Evolutionary conservation across 257 asterid genomes (phyloP).

Genomic region (Voacanga thouarsii): DNA sequence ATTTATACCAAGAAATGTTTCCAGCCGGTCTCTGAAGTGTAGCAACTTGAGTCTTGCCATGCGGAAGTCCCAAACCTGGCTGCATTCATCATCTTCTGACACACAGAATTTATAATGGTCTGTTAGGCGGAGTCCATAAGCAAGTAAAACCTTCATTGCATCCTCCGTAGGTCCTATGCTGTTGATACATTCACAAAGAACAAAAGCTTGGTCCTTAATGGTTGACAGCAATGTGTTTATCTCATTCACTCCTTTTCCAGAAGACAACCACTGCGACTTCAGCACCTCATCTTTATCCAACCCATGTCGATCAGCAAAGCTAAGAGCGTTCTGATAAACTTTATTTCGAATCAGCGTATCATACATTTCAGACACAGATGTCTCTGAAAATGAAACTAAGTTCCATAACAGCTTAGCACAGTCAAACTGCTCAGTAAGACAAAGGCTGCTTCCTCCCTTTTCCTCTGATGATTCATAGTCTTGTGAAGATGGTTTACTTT

Average conservation of each 20-base stretch:
- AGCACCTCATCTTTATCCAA: constrained; percentile 85
- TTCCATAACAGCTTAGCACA: constrained; percentile 61
- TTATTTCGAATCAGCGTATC: constrained; percentile 54
- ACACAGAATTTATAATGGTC: constrained; percentile 58
- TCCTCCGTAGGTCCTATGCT: constrained; percentile 81
- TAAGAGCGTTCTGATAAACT: constrained; percentile 72
- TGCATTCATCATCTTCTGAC: constrained; percentile 45
- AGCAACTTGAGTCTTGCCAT: constrained; percentile 75
- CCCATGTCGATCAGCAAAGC: constrained; percentile 73
- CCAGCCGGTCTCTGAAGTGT: constrained; percentile 78
- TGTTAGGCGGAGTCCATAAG: constrained; percentile 72
- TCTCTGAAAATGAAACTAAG: constrained; percentile 60
- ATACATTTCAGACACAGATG: constrained; percentile 73
- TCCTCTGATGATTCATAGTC: constrained; percentile 37
- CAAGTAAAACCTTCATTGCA: constrained; percentile 62
- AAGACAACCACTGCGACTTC: constrained; percentile 85
- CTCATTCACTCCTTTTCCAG: constrained; percentile 71
- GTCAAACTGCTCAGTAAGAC: constrained; percentile 39
- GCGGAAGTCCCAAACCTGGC: constrained; percentile 69
- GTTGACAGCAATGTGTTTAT: constrained; percentile 55
- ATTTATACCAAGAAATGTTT: constrained; percentile 91
- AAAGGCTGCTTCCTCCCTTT: constrained; percentile 24
- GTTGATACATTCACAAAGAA: constrained; percentile 73
- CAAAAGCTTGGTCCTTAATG: constrained; percentile 66
- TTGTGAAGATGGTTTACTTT: constrained; percentile 44